Evolutionary conservation across 2,329 filamentous ascomycete genomes (phyloP).

Genomic region (Didymella sp.): DNA sequence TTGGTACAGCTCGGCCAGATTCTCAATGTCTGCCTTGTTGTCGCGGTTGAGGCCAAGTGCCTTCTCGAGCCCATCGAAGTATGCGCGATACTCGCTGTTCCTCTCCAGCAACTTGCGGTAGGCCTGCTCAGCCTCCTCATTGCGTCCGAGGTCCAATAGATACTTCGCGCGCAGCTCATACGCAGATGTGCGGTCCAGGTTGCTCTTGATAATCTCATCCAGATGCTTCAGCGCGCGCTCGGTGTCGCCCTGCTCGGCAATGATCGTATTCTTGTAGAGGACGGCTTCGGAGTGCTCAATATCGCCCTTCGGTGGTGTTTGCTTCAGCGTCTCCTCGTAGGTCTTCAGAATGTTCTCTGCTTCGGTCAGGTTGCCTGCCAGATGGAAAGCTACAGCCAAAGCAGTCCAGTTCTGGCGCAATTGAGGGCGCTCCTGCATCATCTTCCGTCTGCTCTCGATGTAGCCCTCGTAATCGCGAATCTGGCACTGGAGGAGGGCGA

Average conservation of each 20-base stretch:
- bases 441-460: constrained; percentile 83
- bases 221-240: constrained; percentile 87
- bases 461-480: constrained; percentile 97
- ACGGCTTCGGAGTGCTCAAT: constrained; percentile 93
- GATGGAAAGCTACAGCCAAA: constrained; percentile 90
- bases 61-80: constrained; percentile 80
- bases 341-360: constrained; percentile 91
- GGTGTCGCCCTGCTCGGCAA: constrained; percentile 85
- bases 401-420: constrained; percentile 96
- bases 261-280: constrained; percentile 94
- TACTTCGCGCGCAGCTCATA: constrained; percentile 89
- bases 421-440: constrained; percentile 83
- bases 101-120: constrained; percentile 83
- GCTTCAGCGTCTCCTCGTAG: constrained; percentile 92
- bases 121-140: constrained; percentile 79
- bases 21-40: constrained; percentile 70
- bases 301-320: constrained; percentile 75
- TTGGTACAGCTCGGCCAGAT: constrained; percentile 78
- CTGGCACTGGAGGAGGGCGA: constrained; percentile 92
- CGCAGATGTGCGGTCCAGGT: constrained; percentile 82
- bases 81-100: constrained; percentile 85
- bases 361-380: constrained; percentile 82
- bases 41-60: constrained; percentile 68
- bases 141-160: constrained; percentile 75
- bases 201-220: constrained; percentile 76